Evolutionary conservation across 305 asterid genomes (phyloP).

Genomic region (Striga hermonthica): DNA sequence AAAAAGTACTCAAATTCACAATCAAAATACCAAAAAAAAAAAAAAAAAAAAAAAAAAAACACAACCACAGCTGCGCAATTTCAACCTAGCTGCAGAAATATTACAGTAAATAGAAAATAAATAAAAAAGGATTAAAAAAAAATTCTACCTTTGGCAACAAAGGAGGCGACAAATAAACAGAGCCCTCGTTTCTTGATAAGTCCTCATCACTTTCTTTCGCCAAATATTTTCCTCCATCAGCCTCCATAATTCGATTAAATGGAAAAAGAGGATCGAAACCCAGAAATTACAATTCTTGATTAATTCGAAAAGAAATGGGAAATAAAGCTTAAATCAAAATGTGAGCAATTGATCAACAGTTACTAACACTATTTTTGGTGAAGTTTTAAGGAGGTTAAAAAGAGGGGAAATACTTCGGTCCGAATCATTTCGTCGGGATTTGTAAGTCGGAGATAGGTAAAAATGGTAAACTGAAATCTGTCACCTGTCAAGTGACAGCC

Average conservation of each 20-base stretch:
- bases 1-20: too few species aligned
- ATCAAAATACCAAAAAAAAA: too few species aligned
- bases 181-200: slow-evolving; percentile 28
- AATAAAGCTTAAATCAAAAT: too few species aligned
- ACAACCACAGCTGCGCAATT: too few species aligned
- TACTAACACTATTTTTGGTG: too few species aligned
- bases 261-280: neutral
- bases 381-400: too few species aligned
- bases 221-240: slow-evolving; percentile 36
- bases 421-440: too few species aligned
- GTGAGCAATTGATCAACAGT: too few species aligned
- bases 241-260: slow-evolving; percentile 40
- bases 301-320: neutral
- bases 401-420: too few species aligned
- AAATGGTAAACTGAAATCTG: neutral
- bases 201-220: slow-evolving; percentile 37
- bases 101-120: neutral
- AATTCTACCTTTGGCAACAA: slow-evolving; percentile 39
- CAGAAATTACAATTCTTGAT: slow-evolving; percentile 8
- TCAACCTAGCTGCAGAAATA: too few species aligned
- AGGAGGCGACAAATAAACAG: slow-evolving; percentile 33
- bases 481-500: neutral
- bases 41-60: too few species aligned
- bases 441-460: too few species aligned
- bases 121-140: slow-evolving; percentile 16